Percentiles rank a stretch among this genome's conserved stretches.
phyloP scores from a whole-genome alignment of 192 early-diverging fungal genomes.

The Borealophlyctis nickersoniae region DNA sequence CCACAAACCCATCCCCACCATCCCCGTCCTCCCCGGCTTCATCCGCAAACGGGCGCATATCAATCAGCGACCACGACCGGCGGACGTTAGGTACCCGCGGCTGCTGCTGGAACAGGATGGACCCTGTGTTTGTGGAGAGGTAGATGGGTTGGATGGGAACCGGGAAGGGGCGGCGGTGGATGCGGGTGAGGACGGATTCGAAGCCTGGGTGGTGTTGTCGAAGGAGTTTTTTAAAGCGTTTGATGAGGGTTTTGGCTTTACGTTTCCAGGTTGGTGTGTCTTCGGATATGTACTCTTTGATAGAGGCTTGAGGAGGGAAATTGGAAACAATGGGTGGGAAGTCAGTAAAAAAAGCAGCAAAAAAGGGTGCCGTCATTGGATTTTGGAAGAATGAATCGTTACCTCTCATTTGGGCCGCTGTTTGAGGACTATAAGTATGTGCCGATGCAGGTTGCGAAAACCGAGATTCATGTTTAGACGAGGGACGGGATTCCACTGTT shows the following conservation, averaged over 20 bases:
- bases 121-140: slow-evolving; percentile 13
- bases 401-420: too few relatives aligned
- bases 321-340: too few relatives aligned
- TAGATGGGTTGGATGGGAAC: slow-evolving; percentile 13
- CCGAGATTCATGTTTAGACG: too few relatives aligned
- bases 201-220: slow-evolving; percentile 21
- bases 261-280: slow-evolving; percentile 35
- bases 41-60: slow-evolving; percentile 14
- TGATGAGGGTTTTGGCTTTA: slow-evolving; percentile 20
- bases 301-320: slow-evolving; percentile 2
- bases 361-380: too few relatives aligned
- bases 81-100: slow-evolving; percentile 20
- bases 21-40: too few relatives aligned
- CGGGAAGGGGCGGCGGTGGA: slow-evolving; percentile 27
- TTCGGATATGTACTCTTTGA: slow-evolving; percentile 31
- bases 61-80: slow-evolving; percentile 31
- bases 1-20: too few relatives aligned
- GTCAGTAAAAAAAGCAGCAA: too few relatives aligned
- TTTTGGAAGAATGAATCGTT: too few relatives aligned
- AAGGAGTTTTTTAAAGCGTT: slow-evolving; percentile 19
- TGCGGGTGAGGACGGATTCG: slow-evolving; percentile 9
- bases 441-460: too few relatives aligned
- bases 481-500: too few relatives aligned
- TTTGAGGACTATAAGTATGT: too few relatives aligned
- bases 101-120: slow-evolving; percentile 11